phyloP scores from a whole-genome alignment of 805 yeast genomes.

The Saccharomycopsis fodiens region DNA sequence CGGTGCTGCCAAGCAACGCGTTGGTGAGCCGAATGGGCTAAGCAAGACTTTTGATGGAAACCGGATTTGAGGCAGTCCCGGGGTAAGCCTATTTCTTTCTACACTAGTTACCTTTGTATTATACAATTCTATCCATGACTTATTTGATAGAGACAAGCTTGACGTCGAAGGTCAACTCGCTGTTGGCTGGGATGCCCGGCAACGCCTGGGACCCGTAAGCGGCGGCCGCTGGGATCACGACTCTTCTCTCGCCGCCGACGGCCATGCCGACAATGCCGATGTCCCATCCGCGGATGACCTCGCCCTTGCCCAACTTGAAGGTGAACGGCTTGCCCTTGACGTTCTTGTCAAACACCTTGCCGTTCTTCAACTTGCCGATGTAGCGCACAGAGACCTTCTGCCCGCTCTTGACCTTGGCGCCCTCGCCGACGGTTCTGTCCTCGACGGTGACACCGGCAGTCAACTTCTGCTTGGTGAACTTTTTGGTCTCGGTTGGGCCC shows the following conservation, averaged over 20 bases:
- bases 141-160: constrained; percentile 82
- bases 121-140: too few species aligned
- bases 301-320: constrained; percentile 92
- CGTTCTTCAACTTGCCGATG: constrained; percentile 95
- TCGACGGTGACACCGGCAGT: constrained; percentile 92
- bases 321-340: constrained; percentile 93
- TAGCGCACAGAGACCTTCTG: constrained; percentile 93
- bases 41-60: too few species aligned
- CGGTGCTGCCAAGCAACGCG: too few species aligned
- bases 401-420: constrained; percentile 81
- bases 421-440: constrained; percentile 86
- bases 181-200: constrained; percentile 98
- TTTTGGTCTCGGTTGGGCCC: constrained; percentile 69
- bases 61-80: too few species aligned
- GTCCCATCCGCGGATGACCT: constrained; percentile 98
- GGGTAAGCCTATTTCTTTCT: too few species aligned
- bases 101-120: too few species aligned
- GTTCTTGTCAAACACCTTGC: constrained; percentile 95
- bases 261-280: constrained; percentile 98
- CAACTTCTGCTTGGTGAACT: constrained; percentile 67
- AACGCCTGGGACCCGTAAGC: constrained; percentile 92
- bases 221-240: constrained; percentile 89
- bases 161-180: constrained; percentile 93
- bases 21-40: too few species aligned
- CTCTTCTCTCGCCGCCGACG: constrained; percentile 98